Conservation (phyloP, 2,329 filamentous ascomycete genomes). For the Dothidotthia symphoricarpi region DNA sequence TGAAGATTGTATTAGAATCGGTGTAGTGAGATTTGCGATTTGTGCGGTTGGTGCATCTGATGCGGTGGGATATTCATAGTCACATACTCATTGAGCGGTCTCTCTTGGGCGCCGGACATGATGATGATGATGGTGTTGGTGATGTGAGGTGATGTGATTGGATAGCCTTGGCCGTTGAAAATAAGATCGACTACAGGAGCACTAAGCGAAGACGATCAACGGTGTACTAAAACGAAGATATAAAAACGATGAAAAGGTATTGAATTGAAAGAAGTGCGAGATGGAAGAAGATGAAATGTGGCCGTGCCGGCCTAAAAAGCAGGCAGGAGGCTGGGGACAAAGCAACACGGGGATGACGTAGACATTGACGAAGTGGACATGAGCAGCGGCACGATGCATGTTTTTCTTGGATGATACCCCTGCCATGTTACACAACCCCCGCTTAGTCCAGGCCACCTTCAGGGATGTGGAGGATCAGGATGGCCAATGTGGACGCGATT, state of each 20-base stretch:
- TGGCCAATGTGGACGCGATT: conserved; percentile 29
- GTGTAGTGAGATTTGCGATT: neutral
- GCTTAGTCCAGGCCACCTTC: conserved; percentile 19
- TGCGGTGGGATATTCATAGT: neutral
- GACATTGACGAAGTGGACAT: conserved; percentile 27
- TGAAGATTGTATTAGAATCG: conserved; percentile 20
- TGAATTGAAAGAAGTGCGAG: conserved; percentile 1
- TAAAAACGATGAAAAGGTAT: conserved; percentile 4
- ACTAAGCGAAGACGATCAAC: conserved; percentile 10
- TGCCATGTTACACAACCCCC: conserved; percentile 24
- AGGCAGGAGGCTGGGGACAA: conserved; percentile 25
- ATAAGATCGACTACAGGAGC: conserved; percentile 13
- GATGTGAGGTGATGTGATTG: neutral
- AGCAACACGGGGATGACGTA: conserved; percentile 30
- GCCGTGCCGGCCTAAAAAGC: conserved; percentile 26
- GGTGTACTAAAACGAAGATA: conserved; percentile 6
- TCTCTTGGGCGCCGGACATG: conserved; percentile 31
- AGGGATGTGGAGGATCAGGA: conserved; percentile 27
- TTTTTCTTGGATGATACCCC: conserved; percentile 24
- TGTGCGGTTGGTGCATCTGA: neutral
- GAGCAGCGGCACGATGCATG: conserved; percentile 13
- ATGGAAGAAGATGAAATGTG: conserved; percentile 15
- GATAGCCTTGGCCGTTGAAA: conserved; percentile 12
- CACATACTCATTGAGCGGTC: conserved; percentile 38
- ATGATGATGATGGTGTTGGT: conserved; percentile 6